Evolutionary conservation across 2,329 filamentous ascomycete genomes (phyloP).

Genomic region (Colletotrichum horii): DNA sequence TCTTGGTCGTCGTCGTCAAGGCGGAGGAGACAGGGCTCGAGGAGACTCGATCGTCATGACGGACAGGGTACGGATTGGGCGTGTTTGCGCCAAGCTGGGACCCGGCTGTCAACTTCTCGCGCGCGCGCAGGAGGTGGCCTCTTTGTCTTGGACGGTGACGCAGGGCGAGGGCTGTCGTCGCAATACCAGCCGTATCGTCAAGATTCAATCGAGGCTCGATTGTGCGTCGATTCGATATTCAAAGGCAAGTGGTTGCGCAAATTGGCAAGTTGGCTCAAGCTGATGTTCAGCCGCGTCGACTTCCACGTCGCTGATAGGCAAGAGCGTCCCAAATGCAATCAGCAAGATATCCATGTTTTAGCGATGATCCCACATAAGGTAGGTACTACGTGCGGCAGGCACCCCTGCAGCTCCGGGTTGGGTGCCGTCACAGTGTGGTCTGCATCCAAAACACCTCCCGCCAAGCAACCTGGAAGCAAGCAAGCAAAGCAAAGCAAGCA

Average conservation of each 20-base stretch:
- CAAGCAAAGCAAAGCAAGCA: background rate
- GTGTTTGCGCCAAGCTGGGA: constrained; percentile 15
- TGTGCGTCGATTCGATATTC: background rate
- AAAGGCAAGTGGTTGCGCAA: background rate
- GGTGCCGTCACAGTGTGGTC: background rate
- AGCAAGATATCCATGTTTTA: constrained; percentile 10
- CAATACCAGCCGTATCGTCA: background rate
- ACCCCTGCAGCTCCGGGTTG: constrained; percentile 5
- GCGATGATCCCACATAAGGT: constrained; percentile 9
- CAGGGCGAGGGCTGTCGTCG: background rate
- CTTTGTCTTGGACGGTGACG: constrained; percentile 5
- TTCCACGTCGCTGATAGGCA: constrained; percentile 19
- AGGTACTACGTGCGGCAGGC: background rate
- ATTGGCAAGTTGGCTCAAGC: constrained; percentile 6
- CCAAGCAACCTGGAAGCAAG: background rate
- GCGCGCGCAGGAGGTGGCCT: background rate
- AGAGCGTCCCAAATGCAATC: constrained; percentile 15
- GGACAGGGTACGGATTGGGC: background rate
- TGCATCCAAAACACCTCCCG: background rate
- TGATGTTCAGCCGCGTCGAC: constrained; percentile 15
- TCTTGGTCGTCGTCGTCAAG: constrained; percentile 18
- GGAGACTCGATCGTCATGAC: constrained; percentile 25
- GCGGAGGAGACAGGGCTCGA: constrained; percentile 14
- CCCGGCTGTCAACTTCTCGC: background rate
- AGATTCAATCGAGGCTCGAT: background rate